Percentiles rank a stretch among this genome's conserved stretches.
Conservation (phyloP, 208 protist genomes). For the Hexamita inflata region DNA sequence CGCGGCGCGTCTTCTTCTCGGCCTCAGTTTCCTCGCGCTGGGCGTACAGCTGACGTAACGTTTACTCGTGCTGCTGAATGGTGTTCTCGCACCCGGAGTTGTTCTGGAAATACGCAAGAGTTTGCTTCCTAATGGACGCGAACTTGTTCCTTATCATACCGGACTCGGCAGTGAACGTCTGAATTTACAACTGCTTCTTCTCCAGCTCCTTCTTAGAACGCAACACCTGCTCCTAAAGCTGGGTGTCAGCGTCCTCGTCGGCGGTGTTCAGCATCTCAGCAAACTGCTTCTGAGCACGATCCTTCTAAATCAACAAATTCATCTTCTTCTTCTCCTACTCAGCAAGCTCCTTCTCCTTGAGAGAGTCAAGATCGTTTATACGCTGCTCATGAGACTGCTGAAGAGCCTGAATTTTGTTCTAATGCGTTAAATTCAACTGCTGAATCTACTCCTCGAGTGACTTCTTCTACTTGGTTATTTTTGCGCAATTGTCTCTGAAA, state of each 20-base stretch:
- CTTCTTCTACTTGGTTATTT: slow-evolving; percentile 1
- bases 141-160: slow-evolving; percentile 29
- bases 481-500: background rate
- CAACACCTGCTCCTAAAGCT: background rate
- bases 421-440: background rate
- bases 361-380: background rate
- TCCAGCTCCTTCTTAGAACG: background rate
- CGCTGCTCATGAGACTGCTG: background rate
- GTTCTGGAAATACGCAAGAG: background rate
- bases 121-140: slow-evolving; percentile 2
- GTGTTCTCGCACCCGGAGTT: slow-evolving; percentile 8
- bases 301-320: background rate
- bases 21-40: background rate
- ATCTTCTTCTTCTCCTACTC: background rate
- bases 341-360: background rate
- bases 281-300: background rate
- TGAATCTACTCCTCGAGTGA: background rate
- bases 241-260: slow-evolving; percentile 15
- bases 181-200: background rate
- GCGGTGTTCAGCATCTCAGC: background rate
- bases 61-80: background rate
- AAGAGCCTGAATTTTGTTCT: background rate
- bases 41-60: background rate
- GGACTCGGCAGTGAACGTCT: background rate
- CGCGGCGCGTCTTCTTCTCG: background rate